These are phyloP conservation scores for Fimicolochytrium jonesii DNA, from an alignment of 192 early-diverging fungal species.

Conservation along the genomic window DNA sequence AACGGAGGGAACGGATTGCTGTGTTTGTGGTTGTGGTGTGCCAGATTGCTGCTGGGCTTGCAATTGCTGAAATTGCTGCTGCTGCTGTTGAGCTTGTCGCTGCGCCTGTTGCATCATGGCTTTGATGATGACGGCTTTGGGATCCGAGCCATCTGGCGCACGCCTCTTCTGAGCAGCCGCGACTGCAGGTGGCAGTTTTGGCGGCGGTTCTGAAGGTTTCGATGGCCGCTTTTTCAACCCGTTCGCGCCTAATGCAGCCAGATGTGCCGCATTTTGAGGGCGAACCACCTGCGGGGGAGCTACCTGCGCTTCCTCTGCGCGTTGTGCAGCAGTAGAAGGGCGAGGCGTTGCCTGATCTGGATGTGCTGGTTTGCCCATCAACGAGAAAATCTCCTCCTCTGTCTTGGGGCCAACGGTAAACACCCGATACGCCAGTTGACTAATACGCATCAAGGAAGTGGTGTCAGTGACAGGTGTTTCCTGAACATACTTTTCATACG, in stretches of 20 bases:
- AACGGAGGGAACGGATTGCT: too few species aligned
- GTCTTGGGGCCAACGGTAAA: conserved; percentile 10
- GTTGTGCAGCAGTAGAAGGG: conserved; percentile 18
- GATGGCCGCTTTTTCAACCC: conserved; percentile 19
- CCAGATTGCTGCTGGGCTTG: conserved; percentile 12
- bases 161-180: conserved; percentile 14
- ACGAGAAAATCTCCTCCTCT: conserved; percentile 9
- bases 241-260: conserved; percentile 3
- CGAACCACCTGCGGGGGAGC: conserved; percentile 16
- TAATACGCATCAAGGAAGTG: too few species aligned
- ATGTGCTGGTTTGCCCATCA: conserved; percentile 22
- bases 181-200: conserved; percentile 17
- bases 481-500: too few species aligned
- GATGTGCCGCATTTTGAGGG: conserved; percentile 1
- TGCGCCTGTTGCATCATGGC: conserved; percentile 29
- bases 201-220: conserved; percentile 1
- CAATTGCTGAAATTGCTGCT: conserved; percentile 26
- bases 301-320: conserved; percentile 4
- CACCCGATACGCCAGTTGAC: conserved; percentile 17
- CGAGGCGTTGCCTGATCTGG: conserved; percentile 17
- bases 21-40: too few species aligned
- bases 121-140: conserved; percentile 25
- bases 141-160: conserved; percentile 13
- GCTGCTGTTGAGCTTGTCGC: conserved; percentile 24
- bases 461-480: too few species aligned